Conservation (phyloP, 257 asterid genomes). For the Gentiana macrophylla region DNA sequence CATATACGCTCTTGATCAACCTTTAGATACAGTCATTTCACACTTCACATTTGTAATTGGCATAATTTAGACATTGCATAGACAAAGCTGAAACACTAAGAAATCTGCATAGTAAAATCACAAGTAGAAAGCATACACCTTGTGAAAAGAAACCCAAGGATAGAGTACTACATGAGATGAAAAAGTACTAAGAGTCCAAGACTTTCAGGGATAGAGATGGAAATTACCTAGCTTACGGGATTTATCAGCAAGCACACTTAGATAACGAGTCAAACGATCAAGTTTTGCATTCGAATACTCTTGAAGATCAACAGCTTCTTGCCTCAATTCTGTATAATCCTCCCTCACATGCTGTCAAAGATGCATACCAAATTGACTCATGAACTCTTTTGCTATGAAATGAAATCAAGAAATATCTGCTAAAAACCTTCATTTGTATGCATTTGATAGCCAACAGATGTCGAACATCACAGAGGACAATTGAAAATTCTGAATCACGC, state of each 20-base stretch:
- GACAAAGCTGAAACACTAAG: neutral
- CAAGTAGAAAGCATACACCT: neutral
- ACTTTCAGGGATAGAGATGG: slow-evolving; percentile 5
- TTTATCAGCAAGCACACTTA: slow-evolving; percentile 93
- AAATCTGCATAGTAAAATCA: neutral
- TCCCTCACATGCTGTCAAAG: slow-evolving; percentile 71
- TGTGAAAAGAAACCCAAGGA: neutral
- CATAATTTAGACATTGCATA: neutral
- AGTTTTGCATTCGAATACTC: slow-evolving; percentile 93
- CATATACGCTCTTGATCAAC: too few relatives aligned
- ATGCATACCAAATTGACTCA: slow-evolving; percentile 8
- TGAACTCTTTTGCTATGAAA: neutral
- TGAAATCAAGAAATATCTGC: neutral
- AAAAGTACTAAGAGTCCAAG: neutral
- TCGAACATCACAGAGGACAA: too few relatives aligned
- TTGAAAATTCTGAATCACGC: too few relatives aligned
- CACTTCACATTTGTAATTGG: neutral
- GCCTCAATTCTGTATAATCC: slow-evolving; percentile 72
- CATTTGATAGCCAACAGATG: too few relatives aligned
- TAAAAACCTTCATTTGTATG: neutral
- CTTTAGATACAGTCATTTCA: too few relatives aligned
- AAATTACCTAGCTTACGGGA: slow-evolving; percentile 76
- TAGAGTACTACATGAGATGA: neutral
- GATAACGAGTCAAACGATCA: slow-evolving; percentile 85
- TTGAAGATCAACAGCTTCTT: slow-evolving; percentile 89